Percentiles rank a stretch among this genome's conserved stretches.
These are phyloP conservation scores for Dictyostelium brefeldianum DNA, from an alignment of 78 protist genomes.

Conservation along the genomic window DNA sequence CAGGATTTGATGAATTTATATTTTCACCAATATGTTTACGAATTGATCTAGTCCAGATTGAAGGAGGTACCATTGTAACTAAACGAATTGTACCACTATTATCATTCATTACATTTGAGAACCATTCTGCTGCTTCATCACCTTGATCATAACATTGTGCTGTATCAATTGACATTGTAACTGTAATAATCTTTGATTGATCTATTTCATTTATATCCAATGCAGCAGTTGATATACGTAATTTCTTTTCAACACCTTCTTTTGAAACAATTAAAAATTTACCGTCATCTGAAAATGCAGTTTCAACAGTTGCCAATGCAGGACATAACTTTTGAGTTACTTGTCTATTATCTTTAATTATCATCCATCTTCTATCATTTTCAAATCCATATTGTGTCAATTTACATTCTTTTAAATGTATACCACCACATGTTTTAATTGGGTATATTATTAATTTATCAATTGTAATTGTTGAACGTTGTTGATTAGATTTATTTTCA, in stretches of 20 bases:
- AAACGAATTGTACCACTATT: not conserved
- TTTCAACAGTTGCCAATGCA: slow-evolving; percentile 5
- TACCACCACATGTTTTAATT: slow-evolving; percentile 70
- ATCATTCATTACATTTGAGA: not conserved
- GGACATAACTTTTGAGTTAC: slow-evolving; percentile 22
- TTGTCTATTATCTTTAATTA: slow-evolving; percentile 30
- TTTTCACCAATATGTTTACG: not conserved
- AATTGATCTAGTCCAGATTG: not conserved
- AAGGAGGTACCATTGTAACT: not conserved
- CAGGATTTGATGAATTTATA: not conserved
- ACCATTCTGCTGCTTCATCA: slow-evolving; percentile 38
- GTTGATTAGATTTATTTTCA: not conserved
- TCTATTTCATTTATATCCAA: not conserved
- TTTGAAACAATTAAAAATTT: slow-evolving; percentile 2
- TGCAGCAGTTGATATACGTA: not conserved
- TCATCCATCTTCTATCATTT: slow-evolving; percentile 79
- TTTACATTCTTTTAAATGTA: slow-evolving; percentile 39
- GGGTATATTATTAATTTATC: slow-evolving; percentile 43
- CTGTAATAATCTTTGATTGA: not conserved
- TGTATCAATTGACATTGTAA: not conserved
- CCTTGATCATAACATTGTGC: slow-evolving; percentile 31
- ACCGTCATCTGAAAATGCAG: slow-evolving; percentile 8
- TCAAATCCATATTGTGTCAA: slow-evolving; percentile 35
- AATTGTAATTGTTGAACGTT: slow-evolving; percentile 9
- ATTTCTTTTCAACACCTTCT: not conserved